Evolutionary conservation across 2,329 filamentous ascomycete genomes (phyloP).

Genomic region (Alternaria sp.): DNA sequence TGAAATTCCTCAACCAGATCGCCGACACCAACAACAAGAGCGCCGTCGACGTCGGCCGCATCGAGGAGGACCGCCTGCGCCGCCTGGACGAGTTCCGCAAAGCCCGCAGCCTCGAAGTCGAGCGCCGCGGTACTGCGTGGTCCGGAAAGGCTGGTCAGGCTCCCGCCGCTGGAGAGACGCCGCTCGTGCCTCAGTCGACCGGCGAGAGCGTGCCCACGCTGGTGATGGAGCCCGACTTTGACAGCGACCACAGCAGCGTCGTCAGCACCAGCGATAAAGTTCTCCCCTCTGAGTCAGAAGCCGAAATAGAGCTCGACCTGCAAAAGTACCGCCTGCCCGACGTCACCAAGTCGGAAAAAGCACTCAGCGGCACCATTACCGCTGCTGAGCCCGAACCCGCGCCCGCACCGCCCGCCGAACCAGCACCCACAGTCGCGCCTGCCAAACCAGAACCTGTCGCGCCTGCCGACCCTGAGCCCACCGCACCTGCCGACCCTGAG

Average conservation of each 20-base stretch:
- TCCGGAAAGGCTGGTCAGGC: constrained; percentile 56
- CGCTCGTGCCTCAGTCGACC: constrained; percentile 42
- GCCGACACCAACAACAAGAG: constrained; percentile 40
- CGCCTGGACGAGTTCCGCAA: constrained; percentile 71
- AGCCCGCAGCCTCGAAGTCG: constrained; percentile 61
- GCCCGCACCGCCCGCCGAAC: background rate
- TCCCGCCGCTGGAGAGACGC: constrained; percentile 7
- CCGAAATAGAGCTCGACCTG: constrained; percentile 59
- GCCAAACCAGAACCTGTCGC: background rate
- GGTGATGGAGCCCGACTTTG: constrained; percentile 50
- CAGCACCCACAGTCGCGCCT: constrained; percentile 37
- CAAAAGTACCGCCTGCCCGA: constrained; percentile 78
- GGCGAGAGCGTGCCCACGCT: constrained; percentile 46
- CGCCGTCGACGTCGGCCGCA: constrained; percentile 63
- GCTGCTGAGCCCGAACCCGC: constrained; percentile 46
- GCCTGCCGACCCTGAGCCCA: constrained; percentile 37
- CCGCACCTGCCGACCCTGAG: background rate
- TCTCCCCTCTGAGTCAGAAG: constrained; percentile 59
- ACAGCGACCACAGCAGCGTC: constrained; percentile 56
- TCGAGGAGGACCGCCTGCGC: constrained; percentile 73
- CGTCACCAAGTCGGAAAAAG: constrained; percentile 68
- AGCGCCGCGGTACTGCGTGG: constrained; percentile 75
- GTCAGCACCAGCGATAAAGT: constrained; percentile 63
- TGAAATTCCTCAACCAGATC: constrained; percentile 52
- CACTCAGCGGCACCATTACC: constrained; percentile 49